These are phyloP conservation scores for Delonix regia DNA, from an alignment of 306 rosid genomes.

Conservation along the genomic window DNA sequence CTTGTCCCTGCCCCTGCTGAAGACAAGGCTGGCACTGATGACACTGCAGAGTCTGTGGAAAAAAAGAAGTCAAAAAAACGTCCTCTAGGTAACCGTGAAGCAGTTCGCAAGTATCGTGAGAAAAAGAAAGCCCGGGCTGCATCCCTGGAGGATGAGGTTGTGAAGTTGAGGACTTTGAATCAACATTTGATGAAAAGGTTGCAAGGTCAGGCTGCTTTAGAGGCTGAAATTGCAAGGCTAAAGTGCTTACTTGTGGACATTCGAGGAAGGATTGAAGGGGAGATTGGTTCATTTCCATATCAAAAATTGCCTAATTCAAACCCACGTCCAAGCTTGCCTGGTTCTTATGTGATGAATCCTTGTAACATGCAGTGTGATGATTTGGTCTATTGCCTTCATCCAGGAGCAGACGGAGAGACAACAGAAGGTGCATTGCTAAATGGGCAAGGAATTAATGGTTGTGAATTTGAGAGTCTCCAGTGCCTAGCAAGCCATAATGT, in stretches of 20 bases:
- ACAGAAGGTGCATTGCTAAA: slow-evolving; percentile 49
- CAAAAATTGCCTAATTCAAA: slow-evolving; percentile 62
- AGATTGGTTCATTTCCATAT: slow-evolving; percentile 89
- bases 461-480: slow-evolving; percentile 86
- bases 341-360: slow-evolving; percentile 77
- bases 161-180: slow-evolving; percentile 71
- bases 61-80: slow-evolving; percentile 79
- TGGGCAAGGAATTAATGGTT: slow-evolving; percentile 62
- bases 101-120: slow-evolving; percentile 96
- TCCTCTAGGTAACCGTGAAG: slow-evolving; percentile 85
- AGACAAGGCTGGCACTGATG: slow-evolving; percentile 75
- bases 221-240: slow-evolving; percentile 88
- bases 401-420: slow-evolving; percentile 61
- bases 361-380: slow-evolving; percentile 89
- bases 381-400: slow-evolving; percentile 69
- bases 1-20: slow-evolving; percentile 71
- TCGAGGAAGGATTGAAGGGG: slow-evolving; percentile 97
- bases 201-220: slow-evolving; percentile 88
- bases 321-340: slow-evolving; percentile 42
- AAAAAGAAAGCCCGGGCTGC: slow-evolving; percentile 93
- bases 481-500: slow-evolving; percentile 70
- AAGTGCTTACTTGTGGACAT: slow-evolving; percentile 96
- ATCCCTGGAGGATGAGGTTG: slow-evolving; percentile 89
- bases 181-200: slow-evolving; percentile 87
- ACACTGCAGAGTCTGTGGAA: slow-evolving; percentile 81